phyloP scores from a whole-genome alignment of 2,329 filamentous ascomycete genomes.

The Calycina marina region DNA sequence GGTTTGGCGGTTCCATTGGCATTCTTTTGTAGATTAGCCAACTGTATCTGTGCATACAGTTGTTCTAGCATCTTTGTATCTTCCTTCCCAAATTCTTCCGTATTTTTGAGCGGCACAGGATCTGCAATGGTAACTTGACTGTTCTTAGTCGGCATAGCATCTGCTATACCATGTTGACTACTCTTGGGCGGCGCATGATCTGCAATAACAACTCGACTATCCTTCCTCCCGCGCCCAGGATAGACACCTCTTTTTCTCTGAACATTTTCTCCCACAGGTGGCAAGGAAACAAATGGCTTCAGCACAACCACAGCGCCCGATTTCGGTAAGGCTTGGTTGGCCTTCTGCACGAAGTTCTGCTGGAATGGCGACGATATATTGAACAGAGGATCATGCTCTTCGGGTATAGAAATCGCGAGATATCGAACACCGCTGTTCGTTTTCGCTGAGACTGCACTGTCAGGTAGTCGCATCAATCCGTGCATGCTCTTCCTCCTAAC shows the following conservation, averaged over 20 bases:
- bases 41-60: no score
- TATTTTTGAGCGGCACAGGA: no score
- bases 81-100: no score
- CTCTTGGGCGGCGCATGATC: no score
- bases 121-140: no score
- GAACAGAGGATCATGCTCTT: slow-evolving; percentile 32
- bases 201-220: background rate
- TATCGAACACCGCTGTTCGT: slow-evolving; percentile 39
- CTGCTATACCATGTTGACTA: no score
- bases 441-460: slow-evolving; percentile 38
- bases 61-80: no score
- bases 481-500: slow-evolving; percentile 22
- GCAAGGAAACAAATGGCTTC: slow-evolving; percentile 22
- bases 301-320: slow-evolving; percentile 18
- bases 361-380: slow-evolving; percentile 2
- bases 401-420: slow-evolving; percentile 46
- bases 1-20: no score
- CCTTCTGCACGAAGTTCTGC: background rate
- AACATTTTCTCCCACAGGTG: no score
- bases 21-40: no score
- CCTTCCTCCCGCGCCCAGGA: background rate
- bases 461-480: slow-evolving; percentile 30
- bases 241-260: background rate
- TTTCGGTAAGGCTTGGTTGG: background rate
- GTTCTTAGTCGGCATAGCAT: no score